Evolutionary conservation across 2,329 filamentous ascomycete genomes (phyloP), one percentile per base, ranked within the genome.

Genomic region (Alternaria rosae): DNA sequence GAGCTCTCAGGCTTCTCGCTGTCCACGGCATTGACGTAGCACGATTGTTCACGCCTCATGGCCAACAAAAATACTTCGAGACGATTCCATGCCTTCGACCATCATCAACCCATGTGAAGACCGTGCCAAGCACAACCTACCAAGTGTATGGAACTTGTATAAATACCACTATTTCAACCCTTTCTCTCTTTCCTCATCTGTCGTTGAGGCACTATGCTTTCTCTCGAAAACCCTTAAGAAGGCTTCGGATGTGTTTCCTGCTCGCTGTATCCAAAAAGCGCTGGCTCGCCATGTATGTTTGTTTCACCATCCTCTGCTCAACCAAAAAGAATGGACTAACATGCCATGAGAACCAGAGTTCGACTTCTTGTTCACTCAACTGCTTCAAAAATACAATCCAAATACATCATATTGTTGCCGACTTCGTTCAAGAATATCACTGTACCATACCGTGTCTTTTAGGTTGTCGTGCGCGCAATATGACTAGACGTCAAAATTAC

Each of bases 331-430:
- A n/a, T n/a, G n/a, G n/a, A n/a, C n/a, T n/a, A n/a, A n/a, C n/a
- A n/a, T n/a, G n/a, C n/a, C 35, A 38, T 38, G n/a, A 38, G 8
- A 38, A 38, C 35, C 2, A 5, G 2, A 5, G 6, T 17, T 0
- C 35, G n/a, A 38, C 35, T 38, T 38, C 0, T 38, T 11, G n/a
- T 0, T 11, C 5, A 38, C 35, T 38, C 0, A 3, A 6, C 1
- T 1, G 17, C 35, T 17, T 38, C 35, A 38, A 38, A 38, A 17
- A 0, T 3, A 3, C 2, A 0, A 17, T 17, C 2, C 2, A 0
- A 38, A 38, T 1, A 10, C 1, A 38, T 10, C 32, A 38, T 38
- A 9, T 38, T 17, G 15, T 38, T 17, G 8, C n/a, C n/a, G 3
- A n/a, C 35, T 38, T 38, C 8, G 2, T 17, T 38, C 35, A 17